Conservation (phyloP, 768 basidiomycete genomes). For the Mycena crocata region DNA sequence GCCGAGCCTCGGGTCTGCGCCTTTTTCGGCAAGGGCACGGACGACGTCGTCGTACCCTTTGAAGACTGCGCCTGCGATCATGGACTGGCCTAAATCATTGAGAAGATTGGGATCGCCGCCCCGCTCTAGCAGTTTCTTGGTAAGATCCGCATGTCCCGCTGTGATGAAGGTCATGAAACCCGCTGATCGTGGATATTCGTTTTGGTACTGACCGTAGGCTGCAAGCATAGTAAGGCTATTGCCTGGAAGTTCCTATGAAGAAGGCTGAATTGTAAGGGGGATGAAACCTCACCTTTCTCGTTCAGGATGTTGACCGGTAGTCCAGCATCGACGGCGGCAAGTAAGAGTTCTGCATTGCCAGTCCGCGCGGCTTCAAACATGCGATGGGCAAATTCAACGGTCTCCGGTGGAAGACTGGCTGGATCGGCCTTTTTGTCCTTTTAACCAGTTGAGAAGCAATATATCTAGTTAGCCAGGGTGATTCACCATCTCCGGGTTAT, state of each 20-base stretch:
- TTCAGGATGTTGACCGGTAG: constrained; percentile 81
- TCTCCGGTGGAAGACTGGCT: constrained; percentile 51
- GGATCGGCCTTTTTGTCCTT: constrained; percentile 13
- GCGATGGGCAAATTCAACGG: constrained; percentile 69
- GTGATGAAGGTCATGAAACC: constrained; percentile 18
- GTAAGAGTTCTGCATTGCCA: constrained; percentile 63
- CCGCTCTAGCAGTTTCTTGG: constrained; percentile 62
- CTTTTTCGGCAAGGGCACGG: constrained; percentile 60
- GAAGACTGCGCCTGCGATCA: constrained; percentile 83
- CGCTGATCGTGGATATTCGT: neutral
- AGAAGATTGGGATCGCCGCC: constrained; percentile 75
- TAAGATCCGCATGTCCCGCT: constrained; percentile 69
- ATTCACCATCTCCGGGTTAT: no score
- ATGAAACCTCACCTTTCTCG: constrained; percentile 61
- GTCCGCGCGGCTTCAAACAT: constrained; percentile 82
- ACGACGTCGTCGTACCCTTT: constrained; percentile 77
- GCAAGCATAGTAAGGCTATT: constrained; percentile 86
- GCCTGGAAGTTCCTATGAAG: constrained; percentile 52
- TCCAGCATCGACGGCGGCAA: constrained; percentile 74
- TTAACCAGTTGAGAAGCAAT: constrained; percentile 9
- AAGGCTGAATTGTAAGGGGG: neutral
- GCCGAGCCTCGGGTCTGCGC: constrained; percentile 75
- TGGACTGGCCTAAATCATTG: constrained; percentile 80
- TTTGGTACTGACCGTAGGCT: constrained; percentile 56
- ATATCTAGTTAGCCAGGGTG: no score